These are phyloP conservation scores for Bipolaris sorokiniana DNA, from an alignment of 2,329 filamentous ascomycete species.

Conservation along the genomic window DNA sequence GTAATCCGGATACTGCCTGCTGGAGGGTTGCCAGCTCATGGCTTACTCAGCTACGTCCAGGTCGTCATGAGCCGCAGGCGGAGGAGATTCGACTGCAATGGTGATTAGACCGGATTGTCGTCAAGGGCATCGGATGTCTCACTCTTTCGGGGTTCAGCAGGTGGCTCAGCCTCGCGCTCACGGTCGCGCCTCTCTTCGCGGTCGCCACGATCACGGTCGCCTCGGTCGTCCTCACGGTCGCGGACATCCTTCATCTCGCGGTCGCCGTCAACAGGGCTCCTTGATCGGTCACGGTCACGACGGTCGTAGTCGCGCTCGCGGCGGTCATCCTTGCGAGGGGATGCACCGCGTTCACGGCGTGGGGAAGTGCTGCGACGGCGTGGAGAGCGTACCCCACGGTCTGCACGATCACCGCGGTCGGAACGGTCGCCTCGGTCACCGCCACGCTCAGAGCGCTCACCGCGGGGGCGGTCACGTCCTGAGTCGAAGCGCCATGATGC, in stretches of 20 bases:
- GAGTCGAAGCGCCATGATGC: constrained; percentile 98
- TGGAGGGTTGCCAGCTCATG: constrained; percentile 20
- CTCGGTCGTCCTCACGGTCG: constrained; percentile 68
- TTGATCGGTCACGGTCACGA: constrained; percentile 77
- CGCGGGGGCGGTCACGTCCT: constrained; percentile 56
- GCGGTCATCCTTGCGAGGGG: constrained; percentile 75
- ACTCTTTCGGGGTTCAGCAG: constrained; percentile 93
- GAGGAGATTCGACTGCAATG: constrained; percentile 72
- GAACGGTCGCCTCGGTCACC: constrained; percentile 65
- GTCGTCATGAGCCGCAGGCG: constrained; percentile 82
- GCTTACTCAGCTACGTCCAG: constrained; percentile 85
- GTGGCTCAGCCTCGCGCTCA: constrained; percentile 70
- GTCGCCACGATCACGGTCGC: constrained; percentile 55
- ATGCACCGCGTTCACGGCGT: constrained; percentile 66
- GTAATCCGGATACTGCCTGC: constrained; percentile 16
- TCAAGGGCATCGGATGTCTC: constrained; percentile 29
- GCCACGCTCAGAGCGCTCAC: constrained; percentile 67
- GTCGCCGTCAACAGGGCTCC: constrained; percentile 61
- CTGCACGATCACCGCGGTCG: constrained; percentile 67
- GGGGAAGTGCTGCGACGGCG: constrained; percentile 57
- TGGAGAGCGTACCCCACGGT: constrained; percentile 72
- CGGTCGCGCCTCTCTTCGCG: constrained; percentile 59
- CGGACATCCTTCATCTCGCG: constrained; percentile 56
- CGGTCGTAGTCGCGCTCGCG: constrained; percentile 70
- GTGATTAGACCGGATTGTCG: constrained; percentile 36